Evolutionary conservation across 768 basidiomycete genomes (phyloP), one percentile per base, ranked within the genome.

Genomic region (Boletus insuetus): DNA sequence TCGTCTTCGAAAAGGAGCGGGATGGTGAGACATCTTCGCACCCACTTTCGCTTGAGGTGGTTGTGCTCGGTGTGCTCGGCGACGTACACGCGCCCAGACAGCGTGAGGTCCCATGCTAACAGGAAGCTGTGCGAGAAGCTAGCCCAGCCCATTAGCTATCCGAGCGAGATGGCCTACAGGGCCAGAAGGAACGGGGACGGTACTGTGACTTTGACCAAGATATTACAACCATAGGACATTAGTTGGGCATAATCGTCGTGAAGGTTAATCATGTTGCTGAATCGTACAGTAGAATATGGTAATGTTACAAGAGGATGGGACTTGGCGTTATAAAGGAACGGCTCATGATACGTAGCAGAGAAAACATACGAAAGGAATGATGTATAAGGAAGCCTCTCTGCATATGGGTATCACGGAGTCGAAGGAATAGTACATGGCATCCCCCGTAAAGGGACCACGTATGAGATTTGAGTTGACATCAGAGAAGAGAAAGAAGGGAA

Each of bases 191-290:
- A 55, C 13, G 45, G 9, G 19, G 32, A 61, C 44, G 13, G 20
- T 19, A 54, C 56, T 2, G 54, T 60, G 3, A 68, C 66, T 4
- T 59, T 64, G 43, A 62, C 49, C 20, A 66, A 69, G 49, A 34
- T 61, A 17, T 8, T 56, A 29, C 45, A 49, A 24, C 24, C 58
- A 8, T 54, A 58, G 46, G 26, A 44, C 26, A 17, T 13, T 6
- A 10, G 8, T 20, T 31, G 32, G 35, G 6, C 34, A 37, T 42
- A 16, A 54, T 24, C 17, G 24, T 59, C 32, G 38, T 54, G 2
- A 24, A 54, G 3, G 6, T 50, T 46, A 43, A 24, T 60, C 41
- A 17, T 54, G 51, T 47, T 55, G 44, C 14, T 41, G 32, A 20
- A 54, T 54, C 4, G 50, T 65, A 68, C 22, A 48, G 46, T 65